Evolutionary conservation across 768 basidiomycete genomes (phyloP).

Genomic region (Pisolithus marmoratus): DNA sequence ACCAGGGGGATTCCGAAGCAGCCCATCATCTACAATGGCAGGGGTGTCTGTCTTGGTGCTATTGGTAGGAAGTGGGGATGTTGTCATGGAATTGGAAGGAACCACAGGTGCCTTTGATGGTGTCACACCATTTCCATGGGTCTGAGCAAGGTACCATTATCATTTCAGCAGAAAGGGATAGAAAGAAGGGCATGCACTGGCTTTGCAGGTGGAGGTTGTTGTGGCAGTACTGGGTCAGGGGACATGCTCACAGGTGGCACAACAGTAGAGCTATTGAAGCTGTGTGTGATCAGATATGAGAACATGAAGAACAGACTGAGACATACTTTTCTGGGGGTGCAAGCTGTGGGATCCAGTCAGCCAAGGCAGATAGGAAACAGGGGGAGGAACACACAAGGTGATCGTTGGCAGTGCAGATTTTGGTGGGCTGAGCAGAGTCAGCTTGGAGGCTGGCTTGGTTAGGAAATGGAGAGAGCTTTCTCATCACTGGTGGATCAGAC

Average conservation of each 20-base stretch:
- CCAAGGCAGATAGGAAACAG: background rate
- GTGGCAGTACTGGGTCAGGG: background rate
- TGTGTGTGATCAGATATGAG: constrained; percentile 13
- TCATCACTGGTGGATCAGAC: too few species aligned
- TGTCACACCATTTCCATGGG: background rate
- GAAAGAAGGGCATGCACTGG: background rate
- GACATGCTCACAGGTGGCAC: constrained; percentile 7
- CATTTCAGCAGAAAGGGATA: too few species aligned
- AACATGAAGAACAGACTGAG: background rate
- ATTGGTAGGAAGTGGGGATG: background rate
- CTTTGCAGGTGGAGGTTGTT: constrained; percentile 4
- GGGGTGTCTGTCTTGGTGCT: constrained; percentile 1
- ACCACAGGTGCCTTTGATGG: constrained; percentile 1
- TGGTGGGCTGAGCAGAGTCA: background rate
- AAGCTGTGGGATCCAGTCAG: constrained; percentile 16
- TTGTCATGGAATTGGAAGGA: background rate
- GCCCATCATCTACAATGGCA: constrained; percentile 37
- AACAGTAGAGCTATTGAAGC: constrained; percentile 37
- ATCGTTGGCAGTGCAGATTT: constrained; percentile 6
- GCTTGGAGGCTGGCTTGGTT: constrained; percentile 5
- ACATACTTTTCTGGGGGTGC: constrained; percentile 29
- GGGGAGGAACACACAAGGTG: constrained; percentile 20
- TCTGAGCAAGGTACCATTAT: background rate
- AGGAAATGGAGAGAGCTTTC: too few species aligned
- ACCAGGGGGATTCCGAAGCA: constrained; percentile 67